Base-by-base conservation (phyloP, 2,329 filamentous ascomycete species). In the Leptographium wingfieldii region DNA sequence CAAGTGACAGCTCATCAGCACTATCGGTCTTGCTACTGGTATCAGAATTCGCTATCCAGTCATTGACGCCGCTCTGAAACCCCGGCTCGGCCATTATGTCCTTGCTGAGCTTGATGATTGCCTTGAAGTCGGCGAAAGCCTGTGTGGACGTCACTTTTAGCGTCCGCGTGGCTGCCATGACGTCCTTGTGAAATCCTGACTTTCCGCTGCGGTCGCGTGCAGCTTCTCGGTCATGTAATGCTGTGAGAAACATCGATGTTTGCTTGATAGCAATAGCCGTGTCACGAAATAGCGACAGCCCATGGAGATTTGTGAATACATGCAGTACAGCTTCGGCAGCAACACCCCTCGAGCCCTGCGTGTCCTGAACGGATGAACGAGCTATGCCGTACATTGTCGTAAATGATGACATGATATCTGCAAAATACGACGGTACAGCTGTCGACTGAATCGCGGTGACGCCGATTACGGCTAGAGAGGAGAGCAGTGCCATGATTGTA, bases 401-500 rank as follows among this genome's bases (percentile, higher is more conserved):
- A 49, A 65, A 22, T 2, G 61, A 51, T n/a, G 58, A 52, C 19
- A 35, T 35, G 33, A 48, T 22, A 19, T 19, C 51, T 7, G 53
- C 25, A 12, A 53, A 27, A 35, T 55, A 51, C 11, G 29, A 6
- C 9, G 31, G 43, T 3, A 52, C 5, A 1, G 56, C 33, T 12
- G 55, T 56, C 5, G 48, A 25, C 59, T 65, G 51, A 60, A 60
- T 56, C 14, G 65, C 65, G 10, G 62, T 60, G 43, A 72, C 61
- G 10, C 60, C 62, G 1, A 66, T 62, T 9, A 66, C 62, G 1
- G 68, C 61, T 6, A 67, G 60, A 1, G 67, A 64, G 7, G 73
- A 69, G 2, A 81, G 72, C 7, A 77, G 63, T 29, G 73, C 72
- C 29, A 79, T 60, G 1, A 73, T 62, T 2, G 74, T 74, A 67